Conservation (phyloP, 345 rosid genomes). For the Eucalyptus victrix region DNA sequence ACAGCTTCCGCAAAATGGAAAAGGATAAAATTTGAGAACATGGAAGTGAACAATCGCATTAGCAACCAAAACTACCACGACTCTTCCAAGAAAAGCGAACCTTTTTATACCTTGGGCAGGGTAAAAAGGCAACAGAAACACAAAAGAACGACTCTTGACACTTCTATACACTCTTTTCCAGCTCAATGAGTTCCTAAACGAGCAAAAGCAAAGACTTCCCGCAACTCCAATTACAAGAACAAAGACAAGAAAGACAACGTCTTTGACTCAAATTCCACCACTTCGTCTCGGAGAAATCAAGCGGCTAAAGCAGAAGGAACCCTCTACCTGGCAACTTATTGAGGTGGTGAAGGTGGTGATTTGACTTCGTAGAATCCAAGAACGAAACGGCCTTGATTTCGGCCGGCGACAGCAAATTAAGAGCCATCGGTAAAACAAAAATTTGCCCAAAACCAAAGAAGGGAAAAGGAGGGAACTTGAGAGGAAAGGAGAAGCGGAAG, state of each 20-base stretch:
- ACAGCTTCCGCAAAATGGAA: background rate
- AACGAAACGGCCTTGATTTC: conserved; percentile 52
- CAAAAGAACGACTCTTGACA: background rate
- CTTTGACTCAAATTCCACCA: background rate
- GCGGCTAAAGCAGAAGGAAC: background rate
- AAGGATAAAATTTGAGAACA: background rate
- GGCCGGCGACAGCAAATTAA: conserved; percentile 51
- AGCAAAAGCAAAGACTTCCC: background rate
- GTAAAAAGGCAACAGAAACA: background rate
- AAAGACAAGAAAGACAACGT: background rate
- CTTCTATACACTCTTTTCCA: background rate
- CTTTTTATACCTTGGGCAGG: background rate
- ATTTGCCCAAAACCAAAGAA: background rate
- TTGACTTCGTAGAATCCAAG: conserved; percentile 49
- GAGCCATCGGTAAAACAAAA: conserved; percentile 31
- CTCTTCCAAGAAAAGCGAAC: background rate
- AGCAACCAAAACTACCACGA: background rate
- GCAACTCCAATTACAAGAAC: background rate
- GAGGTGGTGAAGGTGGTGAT: background rate
- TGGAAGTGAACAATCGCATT: background rate
- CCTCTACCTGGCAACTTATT: conserved; percentile 52
- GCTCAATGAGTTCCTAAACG: background rate
- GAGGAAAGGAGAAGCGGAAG: background rate
- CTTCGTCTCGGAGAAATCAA: background rate
- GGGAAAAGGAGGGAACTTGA: background rate